Conservation (phyloP, 2,329 filamentous ascomycete species). For the Rhynchosporium agropyri region DNA sequence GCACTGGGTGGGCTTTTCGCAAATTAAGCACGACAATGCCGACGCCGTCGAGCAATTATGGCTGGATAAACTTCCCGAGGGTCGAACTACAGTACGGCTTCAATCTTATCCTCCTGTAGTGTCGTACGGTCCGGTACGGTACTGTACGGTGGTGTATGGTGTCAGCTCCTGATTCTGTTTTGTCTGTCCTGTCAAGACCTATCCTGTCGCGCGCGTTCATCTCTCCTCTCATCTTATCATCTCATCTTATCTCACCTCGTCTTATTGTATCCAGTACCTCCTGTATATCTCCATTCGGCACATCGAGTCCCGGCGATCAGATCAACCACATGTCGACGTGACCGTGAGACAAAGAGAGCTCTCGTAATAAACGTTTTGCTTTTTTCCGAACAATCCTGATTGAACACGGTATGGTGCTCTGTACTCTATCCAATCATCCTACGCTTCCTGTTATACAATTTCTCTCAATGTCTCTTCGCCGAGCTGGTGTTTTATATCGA, state of each 20-base stretch:
- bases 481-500: slow-evolving; percentile 9
- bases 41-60: not conserved
- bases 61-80: slow-evolving; percentile 12
- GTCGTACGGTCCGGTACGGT: no score
- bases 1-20: not conserved
- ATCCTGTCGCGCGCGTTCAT: slow-evolving; percentile 2
- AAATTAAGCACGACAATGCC: slow-evolving; percentile 11
- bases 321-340: slow-evolving; percentile 23
- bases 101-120: not conserved
- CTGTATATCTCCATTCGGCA: slow-evolving; percentile 6
- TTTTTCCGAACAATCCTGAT: slow-evolving; percentile 27
- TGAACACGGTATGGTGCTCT: slow-evolving; percentile 27
- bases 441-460: slow-evolving; percentile 18
- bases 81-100: slow-evolving; percentile 8
- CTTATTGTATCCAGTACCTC: not conserved
- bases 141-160: no score
- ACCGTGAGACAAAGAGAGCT: slow-evolving; percentile 23
- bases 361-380: slow-evolving; percentile 25
- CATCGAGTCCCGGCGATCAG: slow-evolving; percentile 20
- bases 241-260: slow-evolving; percentile 10
- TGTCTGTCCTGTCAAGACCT: slow-evolving; percentile 4
- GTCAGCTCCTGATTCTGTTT: not conserved
- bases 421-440: slow-evolving; percentile 14
- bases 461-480: slow-evolving; percentile 13
- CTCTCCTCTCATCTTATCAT: not conserved